Evolutionary conservation across 208 protist species (phyloP), one percentile per base, ranked within the genome.

Genomic region (Crithidia thermophila): DNA sequence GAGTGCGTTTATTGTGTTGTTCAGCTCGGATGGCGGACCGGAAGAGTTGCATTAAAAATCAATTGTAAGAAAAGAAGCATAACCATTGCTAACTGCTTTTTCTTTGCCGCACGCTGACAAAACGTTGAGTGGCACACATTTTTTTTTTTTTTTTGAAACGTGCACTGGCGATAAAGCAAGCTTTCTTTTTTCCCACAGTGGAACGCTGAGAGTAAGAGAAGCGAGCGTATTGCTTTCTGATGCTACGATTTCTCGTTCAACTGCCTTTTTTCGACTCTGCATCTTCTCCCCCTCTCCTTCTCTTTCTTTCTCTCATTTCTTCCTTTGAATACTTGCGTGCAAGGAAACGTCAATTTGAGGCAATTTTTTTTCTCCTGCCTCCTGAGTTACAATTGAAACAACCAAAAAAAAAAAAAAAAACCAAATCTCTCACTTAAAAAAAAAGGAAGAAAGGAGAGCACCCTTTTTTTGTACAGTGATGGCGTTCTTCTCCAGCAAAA

Each of bases 401-500:
- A n/a, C n/a, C n/a, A n/a, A n/a, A n/a, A n/a, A n/a, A n/a, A n/a
- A n/a, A n/a, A n/a, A n/a, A n/a, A n/a, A n/a, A n/a, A n/a, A n/a
- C n/a, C 36, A 11, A 6, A 39, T 39, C 36, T 14, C 36, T 11
- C 6, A 6, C 36, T 6, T 11, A 6, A 39, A 39, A 39, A 39
- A 39, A 39, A 39, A 39, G 11, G 11, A 39, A 39, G 25, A 25
- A 46, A 13, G 37, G 16, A 55, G 28, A 13, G n/a, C n/a, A n/a
- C n/a, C n/a, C n/a, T n/a, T n/a, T n/a, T n/a, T n/a, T n/a, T n/a
- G n/a, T n/a, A 23, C 20, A 23, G 33, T 21, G 9, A 84, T 84
- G 73, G 23, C 74, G 6, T 67, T 87, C 51, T 75, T 87, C n/a
- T 71, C 65, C 20, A 71, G 43, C 21, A 85, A 77, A 27, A 45